These are phyloP conservation scores for Balakata baccata DNA, from an alignment of 345 rosid species.

Conservation along the genomic window DNA sequence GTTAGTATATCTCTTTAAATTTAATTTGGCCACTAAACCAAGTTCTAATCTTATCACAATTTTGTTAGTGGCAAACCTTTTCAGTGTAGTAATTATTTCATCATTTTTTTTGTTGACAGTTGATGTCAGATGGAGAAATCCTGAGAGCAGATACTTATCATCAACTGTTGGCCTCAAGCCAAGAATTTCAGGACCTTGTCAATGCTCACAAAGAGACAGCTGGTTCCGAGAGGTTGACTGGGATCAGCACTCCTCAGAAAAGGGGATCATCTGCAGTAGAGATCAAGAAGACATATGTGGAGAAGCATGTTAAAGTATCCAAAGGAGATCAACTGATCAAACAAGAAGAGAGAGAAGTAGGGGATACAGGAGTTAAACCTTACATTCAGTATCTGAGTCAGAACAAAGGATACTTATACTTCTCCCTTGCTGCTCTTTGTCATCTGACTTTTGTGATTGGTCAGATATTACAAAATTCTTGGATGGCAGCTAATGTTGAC, in stretches of 20 bases:
- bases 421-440: slow-evolving; percentile 41
- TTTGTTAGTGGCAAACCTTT: not conserved
- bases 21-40: not conserved
- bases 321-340: slow-evolving; percentile 74
- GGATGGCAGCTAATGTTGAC: slow-evolving; percentile 81
- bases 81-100: not conserved
- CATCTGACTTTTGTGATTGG: slow-evolving; percentile 51
- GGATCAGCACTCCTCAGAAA: slow-evolving; percentile 37
- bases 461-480: slow-evolving; percentile 62
- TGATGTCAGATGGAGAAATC: slow-evolving; percentile 90
- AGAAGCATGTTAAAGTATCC: slow-evolving; percentile 37
- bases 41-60: not conserved
- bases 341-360: slow-evolving; percentile 75
- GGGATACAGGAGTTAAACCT: slow-evolving; percentile 75
- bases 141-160: slow-evolving; percentile 66
- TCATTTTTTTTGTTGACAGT: slow-evolving; percentile 38
- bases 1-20: slow-evolving; percentile 36
- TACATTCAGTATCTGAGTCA: slow-evolving; percentile 66
- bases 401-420: slow-evolving; percentile 69
- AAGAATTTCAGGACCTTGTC: slow-evolving; percentile 79
- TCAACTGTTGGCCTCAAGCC: slow-evolving; percentile 54
- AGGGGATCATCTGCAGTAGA: slow-evolving; percentile 37
- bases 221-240: slow-evolving; percentile 60
- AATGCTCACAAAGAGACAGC: slow-evolving; percentile 95
- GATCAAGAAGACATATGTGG: slow-evolving; percentile 51